phyloP scores from a whole-genome alignment of 2,329 filamentous ascomycete species.

The Apiospora koreana region DNA sequence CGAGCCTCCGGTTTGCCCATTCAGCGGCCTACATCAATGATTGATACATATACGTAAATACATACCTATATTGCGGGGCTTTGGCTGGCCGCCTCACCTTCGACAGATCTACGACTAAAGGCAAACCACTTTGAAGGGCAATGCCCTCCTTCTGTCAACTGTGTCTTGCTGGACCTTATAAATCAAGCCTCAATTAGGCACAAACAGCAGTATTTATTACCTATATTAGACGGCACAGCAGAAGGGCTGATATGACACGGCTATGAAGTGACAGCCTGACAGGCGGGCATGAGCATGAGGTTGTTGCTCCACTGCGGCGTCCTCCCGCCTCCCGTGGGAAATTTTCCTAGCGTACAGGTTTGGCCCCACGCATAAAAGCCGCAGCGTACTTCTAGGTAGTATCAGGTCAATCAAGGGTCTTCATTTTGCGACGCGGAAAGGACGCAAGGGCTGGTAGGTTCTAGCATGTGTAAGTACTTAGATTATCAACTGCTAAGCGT shows the following conservation, averaged over 20 bases:
- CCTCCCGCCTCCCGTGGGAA: neutral
- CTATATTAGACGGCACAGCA: no score
- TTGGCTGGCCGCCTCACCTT: no score
- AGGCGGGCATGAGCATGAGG: neutral
- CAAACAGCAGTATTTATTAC: no score
- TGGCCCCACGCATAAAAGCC: constrained; percentile 2
- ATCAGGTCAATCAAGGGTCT: no score
- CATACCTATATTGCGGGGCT: neutral
- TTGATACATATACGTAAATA: neutral
- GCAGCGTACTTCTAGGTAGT: neutral
- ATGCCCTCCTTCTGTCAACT: no score
- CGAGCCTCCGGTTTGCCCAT: neutral
- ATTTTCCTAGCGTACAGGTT: neutral
- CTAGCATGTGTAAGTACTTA: no score
- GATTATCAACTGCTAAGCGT: neutral
- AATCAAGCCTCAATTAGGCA: no score
- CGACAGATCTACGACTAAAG: neutral
- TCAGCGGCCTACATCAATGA: neutral
- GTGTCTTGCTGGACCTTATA: no score
- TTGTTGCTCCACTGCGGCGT: neutral
- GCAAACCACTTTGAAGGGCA: no score
- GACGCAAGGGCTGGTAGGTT: neutral
- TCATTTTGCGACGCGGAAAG: neutral
- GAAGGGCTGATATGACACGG: no score
- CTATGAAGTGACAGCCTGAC: neutral